A percentile compares a stretch with the other conserved stretches of the same genome.
phyloP scores from a whole-genome alignment of 2,329 filamentous ascomycete species.

The Diaporthe capsici region DNA sequence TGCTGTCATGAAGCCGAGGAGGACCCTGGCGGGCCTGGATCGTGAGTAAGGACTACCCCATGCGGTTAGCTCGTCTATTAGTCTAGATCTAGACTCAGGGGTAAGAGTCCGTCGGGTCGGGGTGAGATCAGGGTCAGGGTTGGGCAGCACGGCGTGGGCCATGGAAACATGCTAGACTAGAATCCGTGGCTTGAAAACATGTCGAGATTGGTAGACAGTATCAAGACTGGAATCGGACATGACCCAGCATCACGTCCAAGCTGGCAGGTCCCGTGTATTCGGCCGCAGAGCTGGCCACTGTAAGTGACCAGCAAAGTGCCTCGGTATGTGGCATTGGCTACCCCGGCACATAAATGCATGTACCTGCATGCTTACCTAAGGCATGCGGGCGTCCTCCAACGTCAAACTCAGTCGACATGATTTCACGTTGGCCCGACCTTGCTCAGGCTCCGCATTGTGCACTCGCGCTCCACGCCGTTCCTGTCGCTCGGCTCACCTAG shows the following conservation, averaged over 20 bases:
- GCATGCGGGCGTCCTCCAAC: neutral
- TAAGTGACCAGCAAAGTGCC: no score
- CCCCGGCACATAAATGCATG: neutral
- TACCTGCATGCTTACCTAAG: neutral
- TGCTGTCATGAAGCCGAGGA: conserved; percentile 10
- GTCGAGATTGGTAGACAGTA: neutral
- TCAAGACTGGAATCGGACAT: neutral
- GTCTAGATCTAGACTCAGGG: neutral
- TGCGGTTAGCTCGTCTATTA: neutral
- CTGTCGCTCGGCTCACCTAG: neutral
- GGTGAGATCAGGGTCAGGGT: neutral
- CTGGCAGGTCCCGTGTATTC: neutral
- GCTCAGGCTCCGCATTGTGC: neutral
- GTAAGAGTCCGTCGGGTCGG: neutral
- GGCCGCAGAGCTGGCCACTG: neutral
- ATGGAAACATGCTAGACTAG: no score
- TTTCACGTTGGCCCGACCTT: neutral
- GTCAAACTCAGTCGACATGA: neutral
- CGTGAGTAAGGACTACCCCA: conserved; percentile 25
- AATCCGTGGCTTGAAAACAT: no score
- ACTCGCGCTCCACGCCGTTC: neutral
- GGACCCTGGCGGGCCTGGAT: conserved; percentile 25
- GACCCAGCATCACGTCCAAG: neutral
- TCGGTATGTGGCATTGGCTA: neutral
- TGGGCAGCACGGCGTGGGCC: neutral